Evolutionary conservation across 345 rosid species (phyloP).

Genomic region (Cardamine occulta): DNA sequence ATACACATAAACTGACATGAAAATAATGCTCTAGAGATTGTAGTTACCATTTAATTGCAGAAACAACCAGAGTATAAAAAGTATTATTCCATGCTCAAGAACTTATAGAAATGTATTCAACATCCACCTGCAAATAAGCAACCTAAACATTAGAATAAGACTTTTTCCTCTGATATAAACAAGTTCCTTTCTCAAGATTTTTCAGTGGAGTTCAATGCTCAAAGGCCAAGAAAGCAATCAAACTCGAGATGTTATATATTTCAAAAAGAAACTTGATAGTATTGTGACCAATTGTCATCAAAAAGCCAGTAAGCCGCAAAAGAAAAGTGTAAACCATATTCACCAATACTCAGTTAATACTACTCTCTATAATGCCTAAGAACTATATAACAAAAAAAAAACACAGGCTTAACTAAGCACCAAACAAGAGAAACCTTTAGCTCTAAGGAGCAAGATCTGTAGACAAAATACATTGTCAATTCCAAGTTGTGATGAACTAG

Average conservation of each 20-base stretch:
- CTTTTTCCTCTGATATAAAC: neutral
- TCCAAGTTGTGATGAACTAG: slow-evolving; percentile 5
- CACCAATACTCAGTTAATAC: neutral
- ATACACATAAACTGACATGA: neutral
- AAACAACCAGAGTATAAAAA: neutral
- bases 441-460: slow-evolving; percentile 9
- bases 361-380: neutral
- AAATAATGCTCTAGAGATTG: neutral
- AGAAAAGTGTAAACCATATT: neutral
- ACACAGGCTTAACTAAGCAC: neutral
- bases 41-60: slow-evolving; percentile 28
- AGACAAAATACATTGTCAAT: neutral
- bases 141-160: slow-evolving; percentile 18
- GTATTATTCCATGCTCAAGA: slow-evolving; percentile 1
- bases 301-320: neutral
- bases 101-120: neutral
- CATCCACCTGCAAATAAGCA: slow-evolving; percentile 31
- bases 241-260: neutral
- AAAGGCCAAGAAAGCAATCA: neutral
- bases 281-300: neutral
- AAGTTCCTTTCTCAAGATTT: slow-evolving; percentile 1
- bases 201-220: neutral
- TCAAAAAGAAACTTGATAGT: neutral
- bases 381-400: neutral
- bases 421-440: slow-evolving; percentile 8